Percentiles rank a stretch among this genome's conserved stretches.
Conservation (phyloP, 1,284 basidiomycete species). For the Pseudozyma flocculosa region DNA sequence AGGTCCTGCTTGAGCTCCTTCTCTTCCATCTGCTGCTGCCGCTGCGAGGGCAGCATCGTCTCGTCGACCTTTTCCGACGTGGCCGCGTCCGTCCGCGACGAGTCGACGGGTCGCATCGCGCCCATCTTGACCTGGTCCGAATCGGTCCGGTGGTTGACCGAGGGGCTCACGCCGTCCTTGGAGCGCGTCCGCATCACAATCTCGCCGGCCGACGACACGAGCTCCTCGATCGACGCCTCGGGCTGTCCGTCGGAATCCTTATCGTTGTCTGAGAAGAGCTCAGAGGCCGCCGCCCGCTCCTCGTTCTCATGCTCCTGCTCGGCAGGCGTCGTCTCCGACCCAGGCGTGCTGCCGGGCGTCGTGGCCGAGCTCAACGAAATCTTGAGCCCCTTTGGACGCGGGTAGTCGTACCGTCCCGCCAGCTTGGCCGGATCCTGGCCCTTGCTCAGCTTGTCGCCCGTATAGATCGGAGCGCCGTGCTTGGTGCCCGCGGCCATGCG, state of each 20-base stretch:
- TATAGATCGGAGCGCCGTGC: conserved; percentile 29
- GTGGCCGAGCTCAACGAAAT: background rate
- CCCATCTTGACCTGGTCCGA: no score
- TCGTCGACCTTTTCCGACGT: background rate
- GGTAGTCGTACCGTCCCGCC: conserved; percentile 32
- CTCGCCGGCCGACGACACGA: background rate
- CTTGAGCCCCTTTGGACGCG: conserved; percentile 31
- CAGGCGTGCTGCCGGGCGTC: background rate
- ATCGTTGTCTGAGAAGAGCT: background rate
- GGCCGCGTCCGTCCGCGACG: background rate
- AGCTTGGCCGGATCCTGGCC: conserved; percentile 28
- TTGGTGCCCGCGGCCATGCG: conserved; percentile 43
- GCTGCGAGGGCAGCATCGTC: background rate
- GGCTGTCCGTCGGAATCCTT: background rate
- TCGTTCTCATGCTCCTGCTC: conserved; percentile 1
- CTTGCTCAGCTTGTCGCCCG: conserved; percentile 27
- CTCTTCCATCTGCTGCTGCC: background rate
- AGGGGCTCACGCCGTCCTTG: background rate
- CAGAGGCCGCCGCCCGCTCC: background rate
- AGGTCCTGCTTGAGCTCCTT: background rate
- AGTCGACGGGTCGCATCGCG: background rate
- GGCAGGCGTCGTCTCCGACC: background rate
- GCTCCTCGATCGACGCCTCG: background rate
- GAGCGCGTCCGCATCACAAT: background rate
- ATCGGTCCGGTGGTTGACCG: no score